phyloP scores from a whole-genome alignment of 2,329 filamentous ascomycete species.

The Fusarium coicis region DNA sequence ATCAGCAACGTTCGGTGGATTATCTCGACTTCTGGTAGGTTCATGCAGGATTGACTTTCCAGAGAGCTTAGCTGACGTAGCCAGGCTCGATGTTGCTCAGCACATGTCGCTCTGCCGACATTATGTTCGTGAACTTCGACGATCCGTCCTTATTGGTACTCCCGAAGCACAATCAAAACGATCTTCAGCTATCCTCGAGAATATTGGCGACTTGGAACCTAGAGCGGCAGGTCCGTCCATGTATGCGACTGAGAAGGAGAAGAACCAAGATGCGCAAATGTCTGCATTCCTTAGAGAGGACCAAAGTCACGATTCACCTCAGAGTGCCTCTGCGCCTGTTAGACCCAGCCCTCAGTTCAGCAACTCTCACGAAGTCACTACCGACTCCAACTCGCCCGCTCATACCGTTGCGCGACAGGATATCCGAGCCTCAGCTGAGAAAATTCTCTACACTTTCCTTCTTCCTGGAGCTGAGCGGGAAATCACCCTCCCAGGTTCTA shows the following conservation, averaged over 20 bases:
- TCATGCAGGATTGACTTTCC: not conserved
- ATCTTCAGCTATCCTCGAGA: conserved; percentile 83
- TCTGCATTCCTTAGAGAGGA: conserved; percentile 87
- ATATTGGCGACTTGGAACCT: conserved; percentile 73
- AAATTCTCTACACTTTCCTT: conserved; percentile 98
- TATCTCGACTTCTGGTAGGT: conserved; percentile 97
- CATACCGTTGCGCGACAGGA: conserved; percentile 90
- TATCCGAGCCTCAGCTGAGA: conserved; percentile 92
- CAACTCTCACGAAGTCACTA: conserved; percentile 69
- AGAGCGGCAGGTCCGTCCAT: conserved; percentile 69
- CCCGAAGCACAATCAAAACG: conserved; percentile 92
- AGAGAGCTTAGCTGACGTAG: conserved; percentile 22
- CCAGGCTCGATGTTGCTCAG: conserved; percentile 97
- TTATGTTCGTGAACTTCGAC: conserved; percentile 93
- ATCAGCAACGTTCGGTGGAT: conserved; percentile 96
- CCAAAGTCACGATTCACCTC: conserved; percentile 65
- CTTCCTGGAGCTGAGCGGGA: conserved; percentile 96
- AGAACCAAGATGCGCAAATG: conserved; percentile 86
- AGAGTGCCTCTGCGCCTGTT: conserved; percentile 58
- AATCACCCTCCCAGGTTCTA: conserved; percentile 89
- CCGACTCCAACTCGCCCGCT: conserved; percentile 83
- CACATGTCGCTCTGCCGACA: conserved; percentile 98
- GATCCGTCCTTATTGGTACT: conserved; percentile 92
- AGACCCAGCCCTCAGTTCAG: conserved; percentile 67
- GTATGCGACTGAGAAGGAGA: conserved; percentile 76